phyloP scores from a whole-genome alignment of 75 land plant species.

The Azolla pinnata region DNA sequence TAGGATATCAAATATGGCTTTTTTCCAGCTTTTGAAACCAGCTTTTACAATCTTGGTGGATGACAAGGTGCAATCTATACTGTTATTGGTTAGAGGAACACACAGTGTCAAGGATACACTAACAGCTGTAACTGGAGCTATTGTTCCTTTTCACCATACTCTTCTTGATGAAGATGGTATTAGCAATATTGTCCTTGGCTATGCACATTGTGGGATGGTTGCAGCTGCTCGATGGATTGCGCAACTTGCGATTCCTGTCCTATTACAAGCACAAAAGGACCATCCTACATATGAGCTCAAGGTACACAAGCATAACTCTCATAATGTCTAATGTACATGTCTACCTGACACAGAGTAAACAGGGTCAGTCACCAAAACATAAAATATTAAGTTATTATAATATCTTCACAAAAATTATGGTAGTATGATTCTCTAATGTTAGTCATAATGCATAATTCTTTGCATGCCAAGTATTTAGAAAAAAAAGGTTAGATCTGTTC shows the following conservation, averaged over 20 bases:
- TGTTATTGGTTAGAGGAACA: slow-evolving; percentile 81
- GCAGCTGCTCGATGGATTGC: slow-evolving; percentile 98
- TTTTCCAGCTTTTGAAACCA: slow-evolving; percentile 82
- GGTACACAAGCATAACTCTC: too few relatives aligned
- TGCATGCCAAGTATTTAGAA: too few relatives aligned
- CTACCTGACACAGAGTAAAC: too few relatives aligned
- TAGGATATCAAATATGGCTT: too few relatives aligned
- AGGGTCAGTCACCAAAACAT: too few relatives aligned
- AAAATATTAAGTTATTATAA: too few relatives aligned
- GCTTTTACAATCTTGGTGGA: slow-evolving; percentile 78
- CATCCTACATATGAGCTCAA: slow-evolving; percentile 63
- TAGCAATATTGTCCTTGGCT: slow-evolving; percentile 72
- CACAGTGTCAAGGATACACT: slow-evolving; percentile 91
- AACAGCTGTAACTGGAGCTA: slow-evolving; percentile 90
- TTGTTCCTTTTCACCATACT: slow-evolving; percentile 89
- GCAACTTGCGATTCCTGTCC: slow-evolving; percentile 50
- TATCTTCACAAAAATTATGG: too few relatives aligned
- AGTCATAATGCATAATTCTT: too few relatives aligned
- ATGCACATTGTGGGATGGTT: slow-evolving; percentile 98
- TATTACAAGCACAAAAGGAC: slow-evolving; percentile 48
- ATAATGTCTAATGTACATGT: too few relatives aligned
- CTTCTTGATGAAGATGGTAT: slow-evolving; percentile 74
- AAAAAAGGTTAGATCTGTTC: too few relatives aligned
- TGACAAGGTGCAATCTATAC: slow-evolving; percentile 45
- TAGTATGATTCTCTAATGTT: too few relatives aligned